Evolutionary conservation across 2,329 filamentous ascomycete species (phyloP).

Genomic region (Aspergillus carbonarius): DNA sequence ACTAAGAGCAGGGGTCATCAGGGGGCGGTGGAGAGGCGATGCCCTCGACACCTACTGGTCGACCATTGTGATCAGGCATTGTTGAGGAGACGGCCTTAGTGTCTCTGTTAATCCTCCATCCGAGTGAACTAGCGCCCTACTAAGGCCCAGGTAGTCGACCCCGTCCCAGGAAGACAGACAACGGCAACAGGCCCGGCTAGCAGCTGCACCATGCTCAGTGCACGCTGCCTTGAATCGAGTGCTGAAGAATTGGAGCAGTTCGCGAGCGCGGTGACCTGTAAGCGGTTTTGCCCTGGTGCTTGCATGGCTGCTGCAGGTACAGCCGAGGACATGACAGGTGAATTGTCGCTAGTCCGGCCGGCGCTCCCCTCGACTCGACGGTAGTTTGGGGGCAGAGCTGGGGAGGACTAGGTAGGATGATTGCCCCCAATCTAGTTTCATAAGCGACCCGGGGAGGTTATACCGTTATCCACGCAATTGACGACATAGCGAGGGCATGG

Average conservation of each 20-base stretch:
- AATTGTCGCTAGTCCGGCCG: neutral
- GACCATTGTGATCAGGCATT: neutral
- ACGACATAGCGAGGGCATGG: neutral
- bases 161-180: neutral
- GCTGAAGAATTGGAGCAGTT: slow-evolving; percentile 4
- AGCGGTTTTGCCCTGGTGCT: slow-evolving; percentile 2
- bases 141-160: neutral
- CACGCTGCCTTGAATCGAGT: neutral
- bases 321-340: slow-evolving; percentile 9
- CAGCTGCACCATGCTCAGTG: neutral
- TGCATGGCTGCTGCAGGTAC: slow-evolving; percentile 23
- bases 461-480: neutral
- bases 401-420: too few relatives aligned
- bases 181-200: neutral
- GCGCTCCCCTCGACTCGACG: neutral
- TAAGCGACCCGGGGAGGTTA: neutral
- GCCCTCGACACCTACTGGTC: too few relatives aligned
- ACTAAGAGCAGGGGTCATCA: neutral
- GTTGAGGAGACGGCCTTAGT: neutral
- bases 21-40: neutral
- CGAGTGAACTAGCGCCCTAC: neutral
- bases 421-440: neutral
- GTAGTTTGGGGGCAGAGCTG: neutral
- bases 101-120: neutral
- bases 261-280: neutral